Evolutionary conservation across 768 basidiomycete species (phyloP), one percentile per base, ranked within the genome.

Genomic region (Heimioporus sp.): DNA sequence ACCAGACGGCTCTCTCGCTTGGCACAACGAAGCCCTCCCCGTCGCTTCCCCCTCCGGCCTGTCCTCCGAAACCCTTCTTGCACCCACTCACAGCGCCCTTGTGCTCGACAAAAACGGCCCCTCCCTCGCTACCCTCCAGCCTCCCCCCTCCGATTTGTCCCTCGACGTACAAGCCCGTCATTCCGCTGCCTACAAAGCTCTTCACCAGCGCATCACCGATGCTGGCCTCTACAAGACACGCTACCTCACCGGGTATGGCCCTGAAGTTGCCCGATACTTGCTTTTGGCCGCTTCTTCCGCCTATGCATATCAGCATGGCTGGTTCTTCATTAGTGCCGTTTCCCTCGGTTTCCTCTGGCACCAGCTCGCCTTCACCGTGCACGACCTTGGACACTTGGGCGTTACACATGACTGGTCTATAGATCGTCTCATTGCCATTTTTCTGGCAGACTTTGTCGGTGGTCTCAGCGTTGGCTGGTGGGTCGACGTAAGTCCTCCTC

Each of bases 391-490:
- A 2, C 97, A 99, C 72, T 83, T 90, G 72, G 92, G 92, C 32
- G 86, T 98, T 53, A 95, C 93, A 7, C 93, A 95, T 53, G 73
- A 87, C 63, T 96, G 92, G 88, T 69, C 77, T 15, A 70, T 76
- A 41, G 96, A 99, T 68, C 82, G 94, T 31, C 62, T 92, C 35
- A 71, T 95, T 34, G 87, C 83, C 12, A 95, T 87, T 36, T 65
- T 85, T 31, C 73, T 98, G 41, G 90, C 96, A 0, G 82, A 93
- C 66, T 92, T 86, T 62, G 75, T 94, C 43, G 97, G 97, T 21
- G 97, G 97, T 5, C 74, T 99, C 48, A 97, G 94, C 65, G 79
- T 97, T 20, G 92, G 94, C 37, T 99, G 97, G 97, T 99, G 96
- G 96, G 90, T 92, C 37, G 81, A 94, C 67, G 94, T 95, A 61